phyloP scores from a whole-genome alignment of 768 basidiomycete species.

The Boletus reticulatus region DNA sequence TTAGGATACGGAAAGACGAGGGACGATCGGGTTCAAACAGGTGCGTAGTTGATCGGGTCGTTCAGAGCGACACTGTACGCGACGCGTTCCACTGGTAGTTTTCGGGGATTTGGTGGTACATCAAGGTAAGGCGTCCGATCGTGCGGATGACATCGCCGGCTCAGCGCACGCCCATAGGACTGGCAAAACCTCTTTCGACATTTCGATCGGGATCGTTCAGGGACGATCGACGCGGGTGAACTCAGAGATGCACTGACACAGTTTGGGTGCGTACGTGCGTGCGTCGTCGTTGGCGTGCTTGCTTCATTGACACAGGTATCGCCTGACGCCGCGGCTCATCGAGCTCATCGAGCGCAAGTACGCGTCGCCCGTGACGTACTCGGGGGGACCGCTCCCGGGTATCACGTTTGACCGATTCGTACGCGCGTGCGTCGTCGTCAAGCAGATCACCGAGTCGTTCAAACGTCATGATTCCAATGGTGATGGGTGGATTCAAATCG shows the following conservation, averaged over 20 bases:
- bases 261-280: conserved; percentile 55
- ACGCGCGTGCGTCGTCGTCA: conserved; percentile 79
- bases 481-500: conserved; percentile 52
- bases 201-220: conserved; percentile 83
- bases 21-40: conserved; percentile 80
- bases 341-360: conserved; percentile 76
- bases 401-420: conserved; percentile 89
- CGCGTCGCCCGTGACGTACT: conserved; percentile 40
- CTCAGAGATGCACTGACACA: conserved; percentile 65
- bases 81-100: conserved; percentile 39
- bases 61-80: not conserved
- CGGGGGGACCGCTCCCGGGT: conserved; percentile 43
- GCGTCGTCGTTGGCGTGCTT: not conserved
- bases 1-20: conserved; percentile 69
- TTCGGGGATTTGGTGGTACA: conserved; percentile 76
- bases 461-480: conserved; percentile 60
- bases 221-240: conserved; percentile 71
- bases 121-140: conserved; percentile 44
- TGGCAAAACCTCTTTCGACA: conserved; percentile 84
- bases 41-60: conserved; percentile 31
- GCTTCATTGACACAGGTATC: conserved; percentile 41
- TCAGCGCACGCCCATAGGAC: conserved; percentile 40
- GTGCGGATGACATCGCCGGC: too few relatives aligned
- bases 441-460: conserved; percentile 75
- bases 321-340: conserved; percentile 64